Evolutionary conservation across 345 rosid genomes (phyloP).

Genomic region (Ceriops tagal): DNA sequence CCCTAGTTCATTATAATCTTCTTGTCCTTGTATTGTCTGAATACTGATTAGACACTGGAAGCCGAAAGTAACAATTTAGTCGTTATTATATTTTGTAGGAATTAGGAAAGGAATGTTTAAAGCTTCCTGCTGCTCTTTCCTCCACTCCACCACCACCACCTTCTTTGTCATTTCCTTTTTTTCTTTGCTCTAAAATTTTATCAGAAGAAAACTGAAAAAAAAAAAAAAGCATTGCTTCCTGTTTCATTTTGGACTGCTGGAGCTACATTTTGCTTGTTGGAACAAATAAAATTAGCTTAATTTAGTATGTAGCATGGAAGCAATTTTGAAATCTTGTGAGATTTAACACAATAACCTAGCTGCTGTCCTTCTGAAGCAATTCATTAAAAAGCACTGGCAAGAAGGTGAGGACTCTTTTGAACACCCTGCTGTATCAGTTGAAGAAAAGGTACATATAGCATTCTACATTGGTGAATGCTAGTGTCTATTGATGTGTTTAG

Average conservation of each 20-base stretch:
- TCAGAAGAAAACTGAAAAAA: neutral
- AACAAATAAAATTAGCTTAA: neutral
- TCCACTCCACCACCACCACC: too few relatives aligned
- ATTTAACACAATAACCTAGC: conserved; percentile 78
- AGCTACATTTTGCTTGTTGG: neutral
- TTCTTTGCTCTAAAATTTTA: too few relatives aligned
- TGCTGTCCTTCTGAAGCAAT: conserved; percentile 87
- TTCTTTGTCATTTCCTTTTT: too few relatives aligned
- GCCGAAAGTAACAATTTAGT: too few relatives aligned
- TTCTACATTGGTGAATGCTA: neutral
- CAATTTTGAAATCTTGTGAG: conserved; percentile 21
- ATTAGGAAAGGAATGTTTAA: too few relatives aligned
- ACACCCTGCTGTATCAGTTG: conserved; percentile 61
- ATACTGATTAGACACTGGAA: too few relatives aligned
- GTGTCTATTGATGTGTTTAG: neutral
- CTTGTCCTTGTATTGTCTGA: neutral
- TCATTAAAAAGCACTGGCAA: conserved; percentile 84
- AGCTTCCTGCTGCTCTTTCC: too few relatives aligned
- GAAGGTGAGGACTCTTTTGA: conserved; percentile 80
- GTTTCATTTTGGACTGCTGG: neutral
- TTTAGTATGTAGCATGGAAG: neutral
- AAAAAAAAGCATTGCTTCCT: neutral
- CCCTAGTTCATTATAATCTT: neutral
- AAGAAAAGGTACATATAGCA: conserved; percentile 57
- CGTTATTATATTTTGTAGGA: too few relatives aligned